Evolutionary conservation across 1,284 basidiomycete species (phyloP).

Genomic region (Cystobasidium pallidum): DNA sequence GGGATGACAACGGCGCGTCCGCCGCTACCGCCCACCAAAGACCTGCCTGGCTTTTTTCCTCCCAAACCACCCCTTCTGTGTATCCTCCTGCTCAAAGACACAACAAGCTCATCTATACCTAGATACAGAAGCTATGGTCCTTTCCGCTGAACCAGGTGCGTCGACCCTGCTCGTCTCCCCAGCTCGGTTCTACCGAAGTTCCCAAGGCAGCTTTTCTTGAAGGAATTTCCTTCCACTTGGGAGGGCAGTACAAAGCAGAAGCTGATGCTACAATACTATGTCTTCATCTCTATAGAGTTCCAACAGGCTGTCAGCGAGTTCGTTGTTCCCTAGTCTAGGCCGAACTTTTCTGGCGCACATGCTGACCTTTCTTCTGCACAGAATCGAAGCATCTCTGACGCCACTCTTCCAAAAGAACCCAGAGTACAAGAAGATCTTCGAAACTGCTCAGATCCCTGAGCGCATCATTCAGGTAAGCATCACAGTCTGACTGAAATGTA

Average conservation of each 20-base stretch:
- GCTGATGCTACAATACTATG: background rate
- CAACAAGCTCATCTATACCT: background rate
- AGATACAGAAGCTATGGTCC: background rate
- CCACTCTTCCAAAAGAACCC: slow-evolving; percentile 72
- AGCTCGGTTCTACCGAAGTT: background rate
- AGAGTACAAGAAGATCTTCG: slow-evolving; percentile 71
- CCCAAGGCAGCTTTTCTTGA: background rate
- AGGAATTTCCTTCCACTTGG: background rate
- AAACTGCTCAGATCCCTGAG: slow-evolving; percentile 68
- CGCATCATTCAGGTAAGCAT: slow-evolving; percentile 63
- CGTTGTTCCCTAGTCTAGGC: slow-evolving; percentile 17
- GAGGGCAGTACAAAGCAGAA: background rate
- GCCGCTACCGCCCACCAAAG: background rate
- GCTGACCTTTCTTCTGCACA: slow-evolving; percentile 63
- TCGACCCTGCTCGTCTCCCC: background rate
- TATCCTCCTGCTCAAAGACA: background rate
- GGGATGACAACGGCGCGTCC: slow-evolving; percentile 10
- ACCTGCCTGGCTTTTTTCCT: background rate
- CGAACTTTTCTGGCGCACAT: background rate
- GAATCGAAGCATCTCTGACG: slow-evolving; percentile 68
- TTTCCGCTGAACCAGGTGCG: slow-evolving; percentile 16
- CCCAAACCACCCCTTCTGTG: background rate
- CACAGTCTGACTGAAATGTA: background rate
- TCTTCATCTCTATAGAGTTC: slow-evolving; percentile 61
- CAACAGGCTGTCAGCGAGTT: slow-evolving; percentile 58